Percentiles rank a stretch among this genome's conserved stretches.
Conservation (phyloP, 2,329 filamentous ascomycete species). For the Chrysoporthe puriensis region DNA sequence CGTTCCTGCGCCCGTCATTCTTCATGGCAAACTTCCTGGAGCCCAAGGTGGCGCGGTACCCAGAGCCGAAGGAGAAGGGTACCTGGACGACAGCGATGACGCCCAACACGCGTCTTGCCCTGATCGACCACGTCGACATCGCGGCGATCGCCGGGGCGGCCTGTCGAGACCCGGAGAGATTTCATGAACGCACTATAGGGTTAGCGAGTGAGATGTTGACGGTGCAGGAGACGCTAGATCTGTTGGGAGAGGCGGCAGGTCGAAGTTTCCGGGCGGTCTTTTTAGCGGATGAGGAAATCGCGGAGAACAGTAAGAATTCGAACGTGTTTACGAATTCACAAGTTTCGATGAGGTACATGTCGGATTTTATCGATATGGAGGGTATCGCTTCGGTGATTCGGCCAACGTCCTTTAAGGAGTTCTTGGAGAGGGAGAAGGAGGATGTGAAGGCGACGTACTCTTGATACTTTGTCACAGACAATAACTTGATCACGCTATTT, state of each 20-base stretch:
- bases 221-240: neutral
- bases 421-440: constrained; percentile 14
- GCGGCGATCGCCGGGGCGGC: constrained; percentile 25
- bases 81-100: constrained; percentile 28
- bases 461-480: too few relatives aligned
- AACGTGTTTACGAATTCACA: neutral
- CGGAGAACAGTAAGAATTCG: neutral
- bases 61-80: constrained; percentile 26
- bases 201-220: constrained; percentile 7
- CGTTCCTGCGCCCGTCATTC: constrained; percentile 13
- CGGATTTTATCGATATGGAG: neutral
- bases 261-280: neutral
- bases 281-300: constrained; percentile 9
- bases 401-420: constrained; percentile 4
- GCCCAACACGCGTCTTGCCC: constrained; percentile 24
- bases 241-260: neutral
- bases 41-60: constrained; percentile 29
- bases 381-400: neutral
- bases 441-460: too few relatives aligned
- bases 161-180: constrained; percentile 6
- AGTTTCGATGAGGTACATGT: neutral
- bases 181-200: neutral
- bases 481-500: too few relatives aligned
- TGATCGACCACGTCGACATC: constrained; percentile 31
- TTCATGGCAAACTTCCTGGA: constrained; percentile 32